Evolutionary conservation across 257 asterid genomes (phyloP), one percentile per base, ranked within the genome.

Genomic region (Solanum neorickii): DNA sequence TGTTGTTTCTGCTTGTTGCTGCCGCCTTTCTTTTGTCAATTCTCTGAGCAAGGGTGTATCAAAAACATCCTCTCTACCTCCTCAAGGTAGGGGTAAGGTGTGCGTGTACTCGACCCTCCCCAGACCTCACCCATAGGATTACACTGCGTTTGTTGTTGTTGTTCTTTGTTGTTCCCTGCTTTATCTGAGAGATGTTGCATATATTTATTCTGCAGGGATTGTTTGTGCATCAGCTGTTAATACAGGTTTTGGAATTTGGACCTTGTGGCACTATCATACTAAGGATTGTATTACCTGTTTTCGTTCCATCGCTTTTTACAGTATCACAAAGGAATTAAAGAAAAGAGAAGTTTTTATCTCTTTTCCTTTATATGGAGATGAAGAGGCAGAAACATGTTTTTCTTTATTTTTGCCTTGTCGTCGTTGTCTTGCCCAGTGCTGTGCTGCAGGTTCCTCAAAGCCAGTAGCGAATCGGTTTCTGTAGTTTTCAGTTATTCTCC

Each of bases 351-450:
- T 52, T 52, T 69, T 29, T 14, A 1, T 31, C 41, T 29, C 41
- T 29, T 69, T 86, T 49, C 52, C 5, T 87, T 75, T 83, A 82
- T 86, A 88, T 75, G 44, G 77, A 69, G 89, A 70, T 87, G 90
- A 87, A 87, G 90, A 59, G 83, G 94, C 95, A 92, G 92, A 85
- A 65, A 88, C 66, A 59, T 42, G 59, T 23, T 90, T 88, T 91
- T 91, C 83, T 69, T 68, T 70, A 89, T 89, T 91, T 93, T 94
- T 94, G 94, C 92, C 86, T 86, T 84, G 25, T 87, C 42, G 29
- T 87, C 86, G 27, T 88, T 73, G 47, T 78, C 91, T 78, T 82
- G 46, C 72, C 76, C 88, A 15, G 33, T 86, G 69, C 66, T 29
- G 33, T 86, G 68, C 66, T 29, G 85, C 44, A 62, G 68, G 75